These are phyloP conservation scores for Orbilia blumenaviensis DNA, from an alignment of 2,329 filamentous ascomycete genomes.

Conservation along the genomic window DNA sequence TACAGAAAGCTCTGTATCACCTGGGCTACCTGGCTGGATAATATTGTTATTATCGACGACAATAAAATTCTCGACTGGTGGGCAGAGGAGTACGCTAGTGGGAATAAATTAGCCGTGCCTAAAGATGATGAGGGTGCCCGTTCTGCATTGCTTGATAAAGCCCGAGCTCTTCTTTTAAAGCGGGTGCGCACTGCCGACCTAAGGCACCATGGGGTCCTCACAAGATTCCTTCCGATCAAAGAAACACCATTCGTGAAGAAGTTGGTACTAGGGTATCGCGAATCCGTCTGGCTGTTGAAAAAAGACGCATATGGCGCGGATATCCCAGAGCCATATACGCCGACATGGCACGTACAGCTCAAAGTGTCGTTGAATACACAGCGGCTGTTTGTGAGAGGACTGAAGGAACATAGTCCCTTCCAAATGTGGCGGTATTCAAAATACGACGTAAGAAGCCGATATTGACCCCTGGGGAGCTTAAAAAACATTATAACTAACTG, in stretches of 20 bases:
- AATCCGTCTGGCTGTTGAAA: slow-evolving; percentile 59
- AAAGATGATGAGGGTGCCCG: slow-evolving; percentile 43
- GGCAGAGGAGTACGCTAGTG: slow-evolving; percentile 39
- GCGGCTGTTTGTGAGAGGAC: slow-evolving; percentile 59
- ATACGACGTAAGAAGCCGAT: slow-evolving; percentile 58
- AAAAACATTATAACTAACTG: not conserved
- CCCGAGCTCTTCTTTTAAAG: slow-evolving; percentile 28
- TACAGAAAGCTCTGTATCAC: slow-evolving; percentile 67
- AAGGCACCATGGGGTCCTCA: slow-evolving; percentile 19
- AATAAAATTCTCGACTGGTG: slow-evolving; percentile 66
- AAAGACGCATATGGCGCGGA: slow-evolving; percentile 59
- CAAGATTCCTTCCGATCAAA: slow-evolving; percentile 33
- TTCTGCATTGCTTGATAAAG: slow-evolving; percentile 36
- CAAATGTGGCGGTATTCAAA: slow-evolving; percentile 61
- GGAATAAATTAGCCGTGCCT: slow-evolving; percentile 27
- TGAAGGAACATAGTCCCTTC: slow-evolving; percentile 62
- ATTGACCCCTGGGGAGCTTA: not conserved
- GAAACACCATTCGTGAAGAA: slow-evolving; percentile 47
- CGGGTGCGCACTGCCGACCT: slow-evolving; percentile 36
- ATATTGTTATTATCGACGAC: slow-evolving; percentile 65
- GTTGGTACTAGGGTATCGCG: slow-evolving; percentile 45
- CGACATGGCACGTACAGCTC: slow-evolving; percentile 61
- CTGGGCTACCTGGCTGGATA: slow-evolving; percentile 70
- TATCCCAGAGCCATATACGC: slow-evolving; percentile 59
- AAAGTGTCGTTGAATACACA: slow-evolving; percentile 60